These are phyloP conservation scores for Fusarium napiforme DNA, from an alignment of 2,329 filamentous ascomycete species.

Conservation along the genomic window DNA sequence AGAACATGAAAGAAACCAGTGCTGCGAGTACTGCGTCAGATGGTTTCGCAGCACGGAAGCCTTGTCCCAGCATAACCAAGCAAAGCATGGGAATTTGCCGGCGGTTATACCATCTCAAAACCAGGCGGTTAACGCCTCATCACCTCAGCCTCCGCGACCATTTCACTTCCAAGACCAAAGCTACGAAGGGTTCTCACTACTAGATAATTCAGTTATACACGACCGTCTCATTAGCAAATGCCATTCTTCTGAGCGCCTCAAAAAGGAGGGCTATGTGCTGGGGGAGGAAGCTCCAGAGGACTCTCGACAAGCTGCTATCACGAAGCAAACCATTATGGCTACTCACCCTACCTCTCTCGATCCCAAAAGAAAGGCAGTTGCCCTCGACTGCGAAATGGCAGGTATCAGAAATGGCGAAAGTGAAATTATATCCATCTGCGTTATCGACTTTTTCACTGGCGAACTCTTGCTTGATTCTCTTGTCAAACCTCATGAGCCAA, in stretches of 20 bases:
- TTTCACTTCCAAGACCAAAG: background rate
- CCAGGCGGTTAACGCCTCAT: fast-evolving
- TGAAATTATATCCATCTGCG: slow-evolving; percentile 14
- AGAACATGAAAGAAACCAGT: background rate
- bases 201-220: background rate
- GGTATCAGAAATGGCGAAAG: background rate
- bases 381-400: slow-evolving; percentile 19
- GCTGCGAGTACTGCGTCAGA: background rate
- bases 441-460: slow-evolving; percentile 20
- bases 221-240: background rate
- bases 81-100: background rate
- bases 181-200: background rate
- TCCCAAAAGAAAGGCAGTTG: slow-evolving; percentile 18
- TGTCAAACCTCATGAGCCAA: background rate
- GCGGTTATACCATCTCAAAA: background rate
- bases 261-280: slow-evolving; percentile 5
- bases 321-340: background rate
- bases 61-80: background rate
- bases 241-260: background rate
- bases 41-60: background rate
- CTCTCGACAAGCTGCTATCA: background rate
- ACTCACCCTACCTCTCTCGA: background rate
- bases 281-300: too few relatives aligned
- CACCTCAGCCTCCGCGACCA: too few relatives aligned
- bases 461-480: slow-evolving; percentile 6